Evolutionary conservation across 2,329 filamentous ascomycete genomes (phyloP).

Genomic region (Fusarium oligoseptatum): DNA sequence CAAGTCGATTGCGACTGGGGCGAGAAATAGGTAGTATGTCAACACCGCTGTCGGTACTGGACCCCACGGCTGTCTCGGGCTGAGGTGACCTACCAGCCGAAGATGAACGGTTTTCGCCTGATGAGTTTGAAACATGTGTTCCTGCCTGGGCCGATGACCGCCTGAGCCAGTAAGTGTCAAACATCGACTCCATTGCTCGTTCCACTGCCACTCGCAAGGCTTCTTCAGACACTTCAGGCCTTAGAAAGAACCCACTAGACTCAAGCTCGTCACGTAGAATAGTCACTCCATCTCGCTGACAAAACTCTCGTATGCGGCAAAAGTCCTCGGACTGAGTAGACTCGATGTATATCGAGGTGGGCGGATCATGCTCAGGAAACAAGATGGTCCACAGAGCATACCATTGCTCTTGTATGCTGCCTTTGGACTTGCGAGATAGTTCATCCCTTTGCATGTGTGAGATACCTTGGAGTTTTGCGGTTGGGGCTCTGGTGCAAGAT

Average conservation of each 20-base stretch:
- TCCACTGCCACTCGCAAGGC: background rate
- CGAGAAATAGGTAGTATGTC: background rate
- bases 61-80: background rate
- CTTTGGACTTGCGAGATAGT: background rate
- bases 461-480: background rate
- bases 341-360: background rate
- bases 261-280: background rate
- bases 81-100: background rate
- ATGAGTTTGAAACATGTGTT: background rate
- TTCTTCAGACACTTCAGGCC: background rate
- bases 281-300: background rate
- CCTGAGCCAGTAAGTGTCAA: background rate
- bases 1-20: background rate
- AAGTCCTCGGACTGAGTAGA: background rate
- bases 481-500: background rate
- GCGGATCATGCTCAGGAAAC: background rate
- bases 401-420: background rate
- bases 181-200: background rate
- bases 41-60: background rate
- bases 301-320: background rate
- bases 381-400: background rate
- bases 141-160: background rate
- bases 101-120: background rate
- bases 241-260: background rate
- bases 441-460: background rate